Conservation (phyloP, 306 rosid genomes). For the Citrullus mucosospermus region DNA sequence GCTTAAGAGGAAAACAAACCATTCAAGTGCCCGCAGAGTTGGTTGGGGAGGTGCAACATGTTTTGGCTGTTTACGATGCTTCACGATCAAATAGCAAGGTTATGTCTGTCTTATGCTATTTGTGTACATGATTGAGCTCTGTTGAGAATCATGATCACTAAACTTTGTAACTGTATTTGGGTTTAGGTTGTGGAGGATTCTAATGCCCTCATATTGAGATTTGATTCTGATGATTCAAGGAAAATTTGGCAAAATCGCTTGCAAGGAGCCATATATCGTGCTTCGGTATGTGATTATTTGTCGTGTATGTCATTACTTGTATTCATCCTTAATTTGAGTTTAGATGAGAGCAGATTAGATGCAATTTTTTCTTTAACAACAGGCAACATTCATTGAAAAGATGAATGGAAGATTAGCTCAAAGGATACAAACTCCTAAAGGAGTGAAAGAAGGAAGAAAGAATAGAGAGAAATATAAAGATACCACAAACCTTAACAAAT, state of each 20-base stretch:
- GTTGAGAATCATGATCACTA: background rate
- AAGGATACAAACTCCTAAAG: too few species aligned
- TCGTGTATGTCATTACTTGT: background rate
- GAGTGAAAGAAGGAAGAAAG: too few species aligned
- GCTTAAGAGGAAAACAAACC: slow-evolving; percentile 75
- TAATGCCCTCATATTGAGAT: slow-evolving; percentile 64
- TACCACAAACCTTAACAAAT: too few species aligned
- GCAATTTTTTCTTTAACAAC: too few species aligned
- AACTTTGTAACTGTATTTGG: background rate
- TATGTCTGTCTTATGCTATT: slow-evolving; percentile 9
- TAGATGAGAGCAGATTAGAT: background rate
- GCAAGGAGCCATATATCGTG: slow-evolving; percentile 82
- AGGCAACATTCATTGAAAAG: too few species aligned
- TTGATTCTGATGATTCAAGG: slow-evolving; percentile 64
- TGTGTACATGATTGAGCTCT: background rate
- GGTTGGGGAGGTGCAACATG: slow-evolving; percentile 65
- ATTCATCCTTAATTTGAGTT: background rate
- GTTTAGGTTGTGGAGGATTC: slow-evolving; percentile 79
- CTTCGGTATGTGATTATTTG: slow-evolving; percentile 41
- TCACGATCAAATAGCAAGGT: slow-evolving; percentile 55
- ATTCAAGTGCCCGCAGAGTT: slow-evolving; percentile 56
- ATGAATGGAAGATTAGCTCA: too few species aligned
- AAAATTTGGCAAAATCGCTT: slow-evolving; percentile 73
- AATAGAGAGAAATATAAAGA: too few species aligned
- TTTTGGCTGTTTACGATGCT: slow-evolving; percentile 59